Base-by-base conservation (phyloP, 345 rosid species). In the Gossypium herbaceum region DNA sequence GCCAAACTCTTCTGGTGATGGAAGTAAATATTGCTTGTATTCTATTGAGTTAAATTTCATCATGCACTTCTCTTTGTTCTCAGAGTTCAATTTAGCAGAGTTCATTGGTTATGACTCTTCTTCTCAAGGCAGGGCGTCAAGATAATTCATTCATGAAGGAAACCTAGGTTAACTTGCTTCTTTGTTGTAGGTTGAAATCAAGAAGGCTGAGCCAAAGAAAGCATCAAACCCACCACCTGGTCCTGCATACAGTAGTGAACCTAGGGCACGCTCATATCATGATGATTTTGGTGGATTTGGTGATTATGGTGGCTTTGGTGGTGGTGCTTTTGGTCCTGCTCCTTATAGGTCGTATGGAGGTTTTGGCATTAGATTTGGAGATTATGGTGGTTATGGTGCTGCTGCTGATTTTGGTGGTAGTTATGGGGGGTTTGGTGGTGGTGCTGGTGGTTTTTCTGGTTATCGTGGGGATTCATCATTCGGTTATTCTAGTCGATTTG, bases 171-270 rank as follows among this genome's bases (percentile, higher is more conserved):
- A 73, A 80, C 79, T 25, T 25, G 34, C 66, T 76, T 73, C 75
- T 80, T 80, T 80, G 73, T 75, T 75, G 82, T 79, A 79, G 82
- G 82, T 79, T 71, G 79, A 79, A 55, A 66, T 79, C 78, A 79
- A 75, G 79, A 79, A 79, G 76, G 82, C 82, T 57, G 79, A 79
- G 71, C 82, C 82, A 75, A 75, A 75, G 79, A 75, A 79, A 75
- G 65, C 75, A 75, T 76, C 77, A 67, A 39, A 39, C 29, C 64
- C 77, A 41, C 72, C 79, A 66, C 75, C 79, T 76, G 74, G 55
- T 52, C 72, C 77, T 80, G 77, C 80, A 76, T 80, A 72, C 52
- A 75, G 75, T 62, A 80, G 82, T 68, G 80, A 80, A 41, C 73
- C 80, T 80, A 80, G 82, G 79, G 34, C 75, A 51, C 80, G 74